phyloP scores from a whole-genome alignment of 2,329 filamentous ascomycete species.

The Onygenales sp. region DNA sequence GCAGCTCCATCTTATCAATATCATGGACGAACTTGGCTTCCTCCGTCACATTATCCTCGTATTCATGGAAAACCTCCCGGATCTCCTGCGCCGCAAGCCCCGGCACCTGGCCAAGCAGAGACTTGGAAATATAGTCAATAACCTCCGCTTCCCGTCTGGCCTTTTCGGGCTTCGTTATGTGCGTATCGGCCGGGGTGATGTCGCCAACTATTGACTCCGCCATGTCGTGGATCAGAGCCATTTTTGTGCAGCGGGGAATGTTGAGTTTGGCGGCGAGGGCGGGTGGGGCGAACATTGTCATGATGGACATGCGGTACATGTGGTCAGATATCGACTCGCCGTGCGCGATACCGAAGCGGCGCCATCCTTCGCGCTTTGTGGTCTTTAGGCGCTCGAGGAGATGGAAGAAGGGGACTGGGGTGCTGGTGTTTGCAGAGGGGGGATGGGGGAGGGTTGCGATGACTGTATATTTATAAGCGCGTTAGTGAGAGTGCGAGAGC shows the following conservation, averaged over 20 bases:
- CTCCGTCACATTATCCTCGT: conserved; percentile 75
- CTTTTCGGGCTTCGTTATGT: conserved; percentile 79
- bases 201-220: conserved; percentile 90
- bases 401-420: conserved; percentile 88
- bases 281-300: conserved; percentile 82
- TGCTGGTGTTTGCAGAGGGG: conserved; percentile 52
- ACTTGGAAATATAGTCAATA: conserved; percentile 79
- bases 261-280: conserved; percentile 63
- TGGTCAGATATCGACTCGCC: conserved; percentile 94
- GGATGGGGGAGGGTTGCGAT: conserved; percentile 55
- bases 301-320: conserved; percentile 99
- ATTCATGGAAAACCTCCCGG: conserved; percentile 81
- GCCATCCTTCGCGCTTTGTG: conserved; percentile 92
- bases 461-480: conserved; percentile 34
- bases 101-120: conserved; percentile 63
- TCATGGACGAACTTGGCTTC: conserved; percentile 92
- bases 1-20: conserved; percentile 90
- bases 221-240: conserved; percentile 97
- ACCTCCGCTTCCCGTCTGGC: conserved; percentile 73
- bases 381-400: conserved; percentile 90
- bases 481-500: not conserved
- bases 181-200: conserved; percentile 79
- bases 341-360: conserved; percentile 64
- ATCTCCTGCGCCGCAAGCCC: conserved; percentile 62
- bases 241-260: conserved; percentile 75